These are phyloP conservation scores for Metarhizium humberi DNA, from an alignment of 2,329 filamentous ascomycete genomes.

Conservation along the genomic window DNA sequence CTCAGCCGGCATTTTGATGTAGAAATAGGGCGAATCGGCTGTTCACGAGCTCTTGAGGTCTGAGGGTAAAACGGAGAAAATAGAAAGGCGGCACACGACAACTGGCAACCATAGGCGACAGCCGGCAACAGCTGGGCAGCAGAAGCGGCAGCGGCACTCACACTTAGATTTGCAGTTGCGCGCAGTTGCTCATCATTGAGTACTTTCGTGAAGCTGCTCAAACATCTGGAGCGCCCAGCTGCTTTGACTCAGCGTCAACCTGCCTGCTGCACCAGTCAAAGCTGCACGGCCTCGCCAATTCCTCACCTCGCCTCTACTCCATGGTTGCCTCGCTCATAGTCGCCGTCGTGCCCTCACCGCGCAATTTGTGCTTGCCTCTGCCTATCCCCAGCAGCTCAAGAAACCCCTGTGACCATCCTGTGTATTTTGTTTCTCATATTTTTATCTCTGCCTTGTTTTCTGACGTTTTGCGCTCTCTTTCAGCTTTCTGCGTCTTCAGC, in stretches of 20 bases:
- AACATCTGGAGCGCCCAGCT: too few species aligned
- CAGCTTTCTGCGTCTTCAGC: conserved; percentile 75
- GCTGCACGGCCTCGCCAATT: background rate
- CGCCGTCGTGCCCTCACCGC: background rate
- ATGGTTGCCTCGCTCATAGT: background rate
- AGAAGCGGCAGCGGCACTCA: background rate
- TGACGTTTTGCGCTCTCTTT: conserved; percentile 24
- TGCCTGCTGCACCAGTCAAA: background rate
- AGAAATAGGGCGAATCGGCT: too few species aligned
- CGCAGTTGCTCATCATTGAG: background rate
- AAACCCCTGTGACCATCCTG: background rate
- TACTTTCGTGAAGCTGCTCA: too few species aligned
- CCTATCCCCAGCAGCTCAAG: background rate
- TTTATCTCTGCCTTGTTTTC: conserved; percentile 12
- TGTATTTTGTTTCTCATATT: conserved; percentile 10
- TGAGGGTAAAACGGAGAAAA: background rate
- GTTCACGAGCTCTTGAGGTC: too few species aligned
- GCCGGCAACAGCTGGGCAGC: background rate
- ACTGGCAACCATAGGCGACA: conserved; percentile 1
- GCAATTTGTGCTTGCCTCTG: conserved; percentile 1
- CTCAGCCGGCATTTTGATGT: background rate
- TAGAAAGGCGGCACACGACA: background rate
- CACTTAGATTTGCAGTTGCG: background rate
- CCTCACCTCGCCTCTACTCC: background rate
- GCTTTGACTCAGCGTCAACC: too few species aligned